Evolutionary conservation across 2,329 filamentous ascomycete species (phyloP).

Genomic region (Sporothrix curviconia): DNA sequence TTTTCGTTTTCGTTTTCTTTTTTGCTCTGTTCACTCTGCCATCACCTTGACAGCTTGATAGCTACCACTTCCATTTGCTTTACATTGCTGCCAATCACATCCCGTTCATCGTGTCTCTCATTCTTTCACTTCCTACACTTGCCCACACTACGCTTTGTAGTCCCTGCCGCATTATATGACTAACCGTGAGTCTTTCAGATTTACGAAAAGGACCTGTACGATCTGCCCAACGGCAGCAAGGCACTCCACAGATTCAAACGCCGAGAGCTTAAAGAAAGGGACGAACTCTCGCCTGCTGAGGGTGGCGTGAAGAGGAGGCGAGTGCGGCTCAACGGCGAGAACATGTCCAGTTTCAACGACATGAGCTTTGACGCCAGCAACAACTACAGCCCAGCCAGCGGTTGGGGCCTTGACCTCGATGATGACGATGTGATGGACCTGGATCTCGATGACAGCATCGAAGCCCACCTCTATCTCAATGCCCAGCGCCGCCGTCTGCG

Average conservation of each 20-base stretch:
- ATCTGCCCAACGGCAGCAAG: constrained; percentile 19
- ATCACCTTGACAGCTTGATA: too few relatives aligned
- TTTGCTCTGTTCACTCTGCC: neutral
- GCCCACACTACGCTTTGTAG: too few relatives aligned
- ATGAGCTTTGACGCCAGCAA: constrained; percentile 3
- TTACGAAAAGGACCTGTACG: neutral
- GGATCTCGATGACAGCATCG: neutral
- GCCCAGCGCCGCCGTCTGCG: constrained; percentile 3
- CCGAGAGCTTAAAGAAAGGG: neutral
- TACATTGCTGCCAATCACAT: too few relatives aligned
- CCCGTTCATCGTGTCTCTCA: too few relatives aligned
- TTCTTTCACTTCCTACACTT: too few relatives aligned
- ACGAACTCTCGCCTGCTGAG: neutral
- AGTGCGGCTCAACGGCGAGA: neutral
- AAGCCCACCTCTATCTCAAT: neutral
- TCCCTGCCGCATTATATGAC: too few relatives aligned
- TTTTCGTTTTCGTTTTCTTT: too few relatives aligned
- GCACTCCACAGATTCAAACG: constrained; percentile 14
- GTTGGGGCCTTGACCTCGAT: neutral
- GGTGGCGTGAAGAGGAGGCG: constrained; percentile 11
- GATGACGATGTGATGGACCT: constrained; percentile 4
- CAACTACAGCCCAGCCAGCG: neutral
- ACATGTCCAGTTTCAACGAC: neutral
- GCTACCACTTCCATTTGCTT: too few relatives aligned
- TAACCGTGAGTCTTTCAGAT: neutral